These are phyloP conservation scores for Pistacia integerrima DNA, from an alignment of 345 rosid species.

Conservation along the genomic window DNA sequence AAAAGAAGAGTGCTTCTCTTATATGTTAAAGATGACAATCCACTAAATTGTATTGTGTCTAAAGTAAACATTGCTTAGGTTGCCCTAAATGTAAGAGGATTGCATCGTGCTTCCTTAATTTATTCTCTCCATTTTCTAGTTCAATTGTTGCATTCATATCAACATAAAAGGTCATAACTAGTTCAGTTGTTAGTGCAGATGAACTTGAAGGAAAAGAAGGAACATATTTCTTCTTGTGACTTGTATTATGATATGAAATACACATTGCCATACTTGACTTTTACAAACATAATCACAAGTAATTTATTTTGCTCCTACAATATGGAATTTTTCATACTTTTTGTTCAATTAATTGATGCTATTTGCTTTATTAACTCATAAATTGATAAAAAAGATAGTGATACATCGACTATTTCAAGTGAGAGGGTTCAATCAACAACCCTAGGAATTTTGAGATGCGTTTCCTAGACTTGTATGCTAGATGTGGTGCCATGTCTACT, in stretches of 20 bases:
- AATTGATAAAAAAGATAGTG: conserved; percentile 23
- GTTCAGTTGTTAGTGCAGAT: conserved; percentile 16
- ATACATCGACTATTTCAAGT: conserved; percentile 33
- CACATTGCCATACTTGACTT: conserved; percentile 31
- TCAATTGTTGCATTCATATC: not conserved
- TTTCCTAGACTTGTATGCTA: conserved; percentile 45
- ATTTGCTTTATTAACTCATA: conserved; percentile 18
- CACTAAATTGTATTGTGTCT: conserved; percentile 36
- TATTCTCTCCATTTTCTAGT: not conserved
- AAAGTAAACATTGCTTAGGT: conserved; percentile 27
- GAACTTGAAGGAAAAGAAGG: conserved; percentile 20
- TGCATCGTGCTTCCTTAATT: not conserved
- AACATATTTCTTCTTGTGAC: conserved; percentile 26
- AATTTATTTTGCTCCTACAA: too few species aligned
- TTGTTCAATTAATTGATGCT: not conserved
- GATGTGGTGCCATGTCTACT: conserved; percentile 58
- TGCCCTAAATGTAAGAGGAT: conserved; percentile 31
- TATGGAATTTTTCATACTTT: not conserved
- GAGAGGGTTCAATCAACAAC: conserved; percentile 32
- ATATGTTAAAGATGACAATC: not conserved
- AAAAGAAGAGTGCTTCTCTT: conserved; percentile 20
- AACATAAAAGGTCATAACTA: not conserved
- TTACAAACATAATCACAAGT: conserved; percentile 14
- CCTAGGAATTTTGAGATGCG: conserved; percentile 10
- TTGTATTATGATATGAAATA: conserved; percentile 42